Base-by-base conservation (phyloP, 495 filamentous ascomycete genomes). In the Geopyxis carbonaria region DNA sequence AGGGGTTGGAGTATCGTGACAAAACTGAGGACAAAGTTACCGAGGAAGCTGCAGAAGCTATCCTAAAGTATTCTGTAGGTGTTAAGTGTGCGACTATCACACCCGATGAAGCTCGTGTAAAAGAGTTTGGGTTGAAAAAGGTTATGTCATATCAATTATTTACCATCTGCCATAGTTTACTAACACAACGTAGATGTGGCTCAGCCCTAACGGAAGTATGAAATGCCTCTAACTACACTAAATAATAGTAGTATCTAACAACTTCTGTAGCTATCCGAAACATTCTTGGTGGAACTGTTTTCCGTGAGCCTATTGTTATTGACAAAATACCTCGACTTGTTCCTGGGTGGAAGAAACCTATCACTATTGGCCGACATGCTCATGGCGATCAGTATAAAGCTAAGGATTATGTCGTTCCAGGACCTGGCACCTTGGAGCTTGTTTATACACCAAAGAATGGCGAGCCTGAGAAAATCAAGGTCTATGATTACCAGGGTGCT, bases 81-180 rank as follows among this genome's bases (percentile, higher is more conserved):
- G 83, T 97, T 61, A 97, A 97, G 70, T 97, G 89, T 62, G 89
- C 89, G 41, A 97, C 89, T 56, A 97, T 97, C 65, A 97, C 89
- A 41, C 89, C 89, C 15, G 89, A 97, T 61, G 86, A 97, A 67
- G 80, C 74, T 40, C 75, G 89, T 59, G 85, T 97, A 14, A 70
- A 94, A 70, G 89, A 97, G 63, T 97, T 97, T 63, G 80, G 91
- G 53, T 70, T 97, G 47, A 97, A 95, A 80, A 73, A 94, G 64
- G 94, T 80, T 83, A 70, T 54, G 71, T 29, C 36, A 20, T 4
- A 21, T 20, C 14, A 11, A 23, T n/a, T 33, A 40, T 22, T 14
- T 33, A 39, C 8, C 9, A 18, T 28, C 23, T 15, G 13, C 37
- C 11, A 36, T 21, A 42, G 21, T 38, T 33, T 40, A 24, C 37